Conservation (phyloP, 345 rosid genomes). For the Theobroma cacao region DNA sequence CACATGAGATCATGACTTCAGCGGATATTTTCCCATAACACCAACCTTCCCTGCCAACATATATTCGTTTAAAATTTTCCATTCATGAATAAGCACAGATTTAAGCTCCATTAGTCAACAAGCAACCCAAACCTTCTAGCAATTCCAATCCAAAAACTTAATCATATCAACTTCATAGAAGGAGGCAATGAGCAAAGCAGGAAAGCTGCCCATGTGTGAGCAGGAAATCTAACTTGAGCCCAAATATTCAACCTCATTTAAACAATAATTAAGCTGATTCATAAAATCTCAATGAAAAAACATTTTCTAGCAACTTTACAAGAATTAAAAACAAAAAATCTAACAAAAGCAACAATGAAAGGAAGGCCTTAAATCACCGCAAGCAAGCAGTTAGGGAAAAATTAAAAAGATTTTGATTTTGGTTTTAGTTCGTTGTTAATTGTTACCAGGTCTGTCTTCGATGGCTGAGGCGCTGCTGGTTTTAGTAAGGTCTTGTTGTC, state of each 20-base stretch:
- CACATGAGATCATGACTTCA: neutral
- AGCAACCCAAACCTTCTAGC: neutral
- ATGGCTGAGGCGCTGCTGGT: constrained; percentile 41
- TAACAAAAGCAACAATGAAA: neutral
- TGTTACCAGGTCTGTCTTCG: constrained; percentile 68
- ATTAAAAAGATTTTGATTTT: neutral
- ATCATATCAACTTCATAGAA: neutral
- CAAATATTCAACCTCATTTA: neutral
- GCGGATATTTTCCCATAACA: neutral
- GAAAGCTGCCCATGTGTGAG: neutral
- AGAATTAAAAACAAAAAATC: neutral
- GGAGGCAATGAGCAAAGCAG: neutral
- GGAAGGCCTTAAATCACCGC: neutral
- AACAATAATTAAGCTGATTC: neutral
- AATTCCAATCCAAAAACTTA: neutral
- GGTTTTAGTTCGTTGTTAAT: constrained; percentile 9
- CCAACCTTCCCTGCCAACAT: neutral
- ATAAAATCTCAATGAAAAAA: neutral
- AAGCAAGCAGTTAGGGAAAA: neutral
- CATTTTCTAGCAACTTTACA: neutral
- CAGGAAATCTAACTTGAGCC: neutral
- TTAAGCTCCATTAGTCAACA: neutral
- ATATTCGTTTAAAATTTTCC: neutral
- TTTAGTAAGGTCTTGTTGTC: constrained; percentile 29
- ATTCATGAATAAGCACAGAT: neutral